Base-by-base conservation (phyloP, 768 basidiomycete genomes). In the Naematelia encephala region DNA sequence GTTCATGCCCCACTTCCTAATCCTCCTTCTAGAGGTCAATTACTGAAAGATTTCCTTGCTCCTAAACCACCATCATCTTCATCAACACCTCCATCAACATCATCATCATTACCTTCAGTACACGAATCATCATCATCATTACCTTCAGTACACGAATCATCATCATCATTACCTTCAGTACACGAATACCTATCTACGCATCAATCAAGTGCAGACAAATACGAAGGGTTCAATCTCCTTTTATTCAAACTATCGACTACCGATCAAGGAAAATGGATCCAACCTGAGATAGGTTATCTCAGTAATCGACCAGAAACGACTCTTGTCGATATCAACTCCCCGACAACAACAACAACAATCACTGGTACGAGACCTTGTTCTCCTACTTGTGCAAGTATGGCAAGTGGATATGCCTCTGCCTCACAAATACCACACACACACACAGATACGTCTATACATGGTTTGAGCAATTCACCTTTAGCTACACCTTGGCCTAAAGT, bases 161-260 rank as follows among this genome's bases (percentile, higher is more conserved):
- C 34, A 16, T 16, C 34, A 39, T 16, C 16, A 8, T 16, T 39
- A 16, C 16, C 12, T 13, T 16, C 27, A 23, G 61, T 34, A 16
- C 67, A 48, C 39, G 66, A 53, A 4, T 72, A 77, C 57, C 51
- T 79, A 19, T 28, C 46, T 8, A 19, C 43, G 0, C 48, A 73
- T 25, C 50, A 63, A 23, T 11, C 16, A 5, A 29, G 28, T 1
- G 67, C 67, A 48, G 54, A 54, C 0, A 45, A 64, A 1, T 78
- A 77, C 59, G 77, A 77, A 12, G 79, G 78, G 0, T 79, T 74
- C 77, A 79, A 79, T 59, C 63, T 79, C 12, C 54, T 79, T 19
- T 47, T 77, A 1, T 75, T 74, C 45, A 63, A 69, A 22, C 45
- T 76, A 3, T 52, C 51, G 4, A 27, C 44, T 19, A 52, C 47